A percentile compares a stretch with the other conserved stretches of the same genome.
Evolutionary conservation across 805 yeast genomes (phyloP).

Genomic region (Candida khao-thaluensis): DNA sequence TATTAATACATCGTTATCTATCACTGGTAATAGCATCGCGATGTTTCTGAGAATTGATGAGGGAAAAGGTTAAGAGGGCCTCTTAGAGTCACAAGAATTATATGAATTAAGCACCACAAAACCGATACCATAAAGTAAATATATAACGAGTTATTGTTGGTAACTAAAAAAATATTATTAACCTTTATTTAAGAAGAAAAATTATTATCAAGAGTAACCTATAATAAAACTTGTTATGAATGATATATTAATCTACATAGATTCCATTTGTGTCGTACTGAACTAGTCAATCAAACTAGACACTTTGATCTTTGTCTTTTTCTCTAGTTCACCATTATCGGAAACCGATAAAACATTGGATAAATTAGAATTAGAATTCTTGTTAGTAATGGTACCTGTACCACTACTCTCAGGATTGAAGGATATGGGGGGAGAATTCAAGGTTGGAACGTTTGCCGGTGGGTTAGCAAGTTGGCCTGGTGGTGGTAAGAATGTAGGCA

Average conservation of each 20-base stretch:
- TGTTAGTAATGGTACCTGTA: constrained; percentile 7
- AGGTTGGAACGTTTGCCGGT: background rate
- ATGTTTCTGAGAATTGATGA: background rate
- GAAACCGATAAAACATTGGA: constrained; percentile 14
- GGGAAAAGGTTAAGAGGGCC: too few species aligned
- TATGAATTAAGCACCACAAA: too few species aligned
- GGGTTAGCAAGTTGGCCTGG: constrained; percentile 1
- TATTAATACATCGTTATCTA: constrained; percentile 44
- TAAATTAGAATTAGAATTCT: constrained; percentile 10
- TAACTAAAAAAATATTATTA: too few species aligned
- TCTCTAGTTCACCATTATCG: constrained; percentile 14
- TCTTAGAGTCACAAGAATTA: too few species aligned
- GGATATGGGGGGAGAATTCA: constrained; percentile 2
- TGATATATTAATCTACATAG: too few species aligned
- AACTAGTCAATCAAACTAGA: constrained; percentile 31
- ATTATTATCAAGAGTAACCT: too few species aligned
- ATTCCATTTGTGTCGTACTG: too few species aligned
- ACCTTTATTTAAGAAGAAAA: too few species aligned
- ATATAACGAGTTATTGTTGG: too few species aligned
- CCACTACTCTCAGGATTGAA: constrained; percentile 9
- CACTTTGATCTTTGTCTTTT: constrained; percentile 31
- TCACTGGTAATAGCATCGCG: constrained; percentile 10
- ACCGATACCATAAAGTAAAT: too few species aligned
- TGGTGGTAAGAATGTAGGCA: constrained; percentile 13
- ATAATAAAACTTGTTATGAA: too few species aligned